A percentile compares a stretch with the other conserved stretches of the same genome.
These are phyloP conservation scores for Dichotomocladium elegans DNA, from an alignment of 371 early-diverging fungal genomes.

Conservation along the genomic window DNA sequence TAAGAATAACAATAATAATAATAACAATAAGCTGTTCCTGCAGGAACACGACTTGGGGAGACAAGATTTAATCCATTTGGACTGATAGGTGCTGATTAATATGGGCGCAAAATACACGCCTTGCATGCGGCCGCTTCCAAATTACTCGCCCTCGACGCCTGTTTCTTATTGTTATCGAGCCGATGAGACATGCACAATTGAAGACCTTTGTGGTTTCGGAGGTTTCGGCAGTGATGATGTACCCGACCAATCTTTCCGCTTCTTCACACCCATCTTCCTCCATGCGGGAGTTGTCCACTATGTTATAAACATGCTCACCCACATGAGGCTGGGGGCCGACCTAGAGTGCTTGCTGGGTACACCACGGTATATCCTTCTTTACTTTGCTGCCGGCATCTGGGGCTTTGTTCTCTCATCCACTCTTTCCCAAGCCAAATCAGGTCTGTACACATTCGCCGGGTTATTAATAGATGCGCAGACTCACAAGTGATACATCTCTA, in stretches of 20 bases:
- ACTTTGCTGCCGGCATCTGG: constrained; percentile 72
- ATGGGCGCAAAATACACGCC: constrained; percentile 60
- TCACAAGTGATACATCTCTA: constrained; percentile 8
- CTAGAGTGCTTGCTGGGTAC: constrained; percentile 76
- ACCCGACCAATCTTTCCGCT: constrained; percentile 79
- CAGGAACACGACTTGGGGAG: too few relatives aligned
- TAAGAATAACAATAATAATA: neutral
- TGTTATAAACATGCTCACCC: constrained; percentile 71
- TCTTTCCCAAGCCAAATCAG: constrained; percentile 48
- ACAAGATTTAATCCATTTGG: too few relatives aligned
- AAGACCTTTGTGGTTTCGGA: constrained; percentile 55
- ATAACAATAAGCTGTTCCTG: neutral
- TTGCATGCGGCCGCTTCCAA: constrained; percentile 53
- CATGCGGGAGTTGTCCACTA: constrained; percentile 86
- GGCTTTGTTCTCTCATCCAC: constrained; percentile 82
- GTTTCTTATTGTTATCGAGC: constrained; percentile 23
- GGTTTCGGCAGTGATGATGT: constrained; percentile 29
- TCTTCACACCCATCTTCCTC: constrained; percentile 80
- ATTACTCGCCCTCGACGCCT: constrained; percentile 9
- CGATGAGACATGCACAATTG: constrained; percentile 39
- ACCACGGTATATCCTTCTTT: constrained; percentile 70
- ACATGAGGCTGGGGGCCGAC: constrained; percentile 66
- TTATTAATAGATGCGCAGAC: neutral
- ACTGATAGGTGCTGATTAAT: constrained; percentile 44
- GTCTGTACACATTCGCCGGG: constrained; percentile 30